Conservation (phyloP, 768 basidiomycete species). For the Rhodosporidiobolus sp. region DNA sequence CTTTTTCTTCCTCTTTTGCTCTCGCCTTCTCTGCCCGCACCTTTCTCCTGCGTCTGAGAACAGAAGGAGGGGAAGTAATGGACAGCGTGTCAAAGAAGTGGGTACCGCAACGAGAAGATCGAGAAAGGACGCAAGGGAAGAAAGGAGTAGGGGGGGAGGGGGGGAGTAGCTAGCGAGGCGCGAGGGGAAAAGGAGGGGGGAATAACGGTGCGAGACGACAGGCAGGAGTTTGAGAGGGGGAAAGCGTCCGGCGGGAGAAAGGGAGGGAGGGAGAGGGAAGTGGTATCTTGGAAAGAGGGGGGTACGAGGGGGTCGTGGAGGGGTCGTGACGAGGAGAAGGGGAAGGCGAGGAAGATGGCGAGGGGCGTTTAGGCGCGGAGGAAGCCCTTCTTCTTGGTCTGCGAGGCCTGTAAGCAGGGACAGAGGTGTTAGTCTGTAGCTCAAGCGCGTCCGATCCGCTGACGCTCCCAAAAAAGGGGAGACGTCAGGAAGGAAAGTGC, state of each 20-base stretch:
- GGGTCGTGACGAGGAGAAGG: neutral
- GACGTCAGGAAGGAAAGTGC: neutral
- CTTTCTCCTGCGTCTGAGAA: too few species aligned
- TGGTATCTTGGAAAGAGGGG: neutral
- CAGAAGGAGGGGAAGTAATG: too few species aligned
- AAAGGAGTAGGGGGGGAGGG: neutral
- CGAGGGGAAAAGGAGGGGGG: neutral
- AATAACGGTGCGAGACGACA: too few species aligned
- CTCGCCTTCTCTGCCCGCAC: too few species aligned
- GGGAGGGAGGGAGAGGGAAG: neutral
- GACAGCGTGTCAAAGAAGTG: neutral
- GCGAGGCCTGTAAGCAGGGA: neutral
- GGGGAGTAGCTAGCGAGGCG: neutral
- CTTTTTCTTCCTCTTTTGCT: too few species aligned
- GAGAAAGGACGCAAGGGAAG: neutral
- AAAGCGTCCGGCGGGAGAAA: neutral
- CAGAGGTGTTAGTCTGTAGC: neutral
- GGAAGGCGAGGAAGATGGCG: neutral
- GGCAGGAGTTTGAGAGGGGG: neutral
- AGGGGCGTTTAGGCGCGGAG: slow-evolving; percentile 18
- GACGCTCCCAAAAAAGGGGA: neutral
- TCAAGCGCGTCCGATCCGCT: neutral
- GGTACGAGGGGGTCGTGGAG: neutral
- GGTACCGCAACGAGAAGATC: neutral
- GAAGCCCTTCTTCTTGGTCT: slow-evolving; percentile 40